Evolutionary conservation across 441 rosid genomes (phyloP).

Genomic region (Geranium incanum): DNA sequence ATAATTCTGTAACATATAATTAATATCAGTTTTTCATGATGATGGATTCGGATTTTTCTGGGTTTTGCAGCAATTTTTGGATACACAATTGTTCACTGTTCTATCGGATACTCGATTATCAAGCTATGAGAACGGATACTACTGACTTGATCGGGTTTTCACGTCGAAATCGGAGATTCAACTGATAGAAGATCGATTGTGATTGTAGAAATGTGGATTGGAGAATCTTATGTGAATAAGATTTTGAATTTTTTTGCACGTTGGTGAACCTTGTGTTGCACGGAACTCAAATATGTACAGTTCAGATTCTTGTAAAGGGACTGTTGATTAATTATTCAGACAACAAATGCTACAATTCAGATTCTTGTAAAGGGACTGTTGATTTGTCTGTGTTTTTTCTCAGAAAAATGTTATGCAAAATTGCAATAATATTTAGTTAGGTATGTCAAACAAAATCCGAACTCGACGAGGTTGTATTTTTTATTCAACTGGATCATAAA

Average conservation of each 20-base stretch:
- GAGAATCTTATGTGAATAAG: neutral
- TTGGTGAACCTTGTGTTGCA: neutral
- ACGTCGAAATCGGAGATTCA: neutral
- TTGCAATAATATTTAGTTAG: too few species aligned
- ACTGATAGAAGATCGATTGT: neutral
- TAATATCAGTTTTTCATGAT: neutral
- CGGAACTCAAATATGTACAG: neutral
- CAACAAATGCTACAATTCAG: neutral
- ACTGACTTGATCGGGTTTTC: slow-evolving; percentile 25
- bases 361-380: neutral
- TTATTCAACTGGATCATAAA: too few species aligned
- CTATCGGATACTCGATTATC: slow-evolving; percentile 71
- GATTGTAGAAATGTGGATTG: neutral
- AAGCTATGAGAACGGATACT: slow-evolving; percentile 57
- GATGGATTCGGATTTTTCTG: neutral
- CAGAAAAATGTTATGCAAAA: neutral
- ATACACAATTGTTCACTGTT: slow-evolving; percentile 81
- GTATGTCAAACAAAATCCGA: too few species aligned
- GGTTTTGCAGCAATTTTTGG: slow-evolving; percentile 62
- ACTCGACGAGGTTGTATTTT: too few species aligned
- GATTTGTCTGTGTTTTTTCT: too few species aligned
- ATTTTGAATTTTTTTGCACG: neutral
- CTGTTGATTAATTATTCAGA: neutral
- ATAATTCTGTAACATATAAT: neutral
- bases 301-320: neutral